Conservation (phyloP, 2,329 filamentous ascomycete genomes). For the Calycina herbarum region DNA sequence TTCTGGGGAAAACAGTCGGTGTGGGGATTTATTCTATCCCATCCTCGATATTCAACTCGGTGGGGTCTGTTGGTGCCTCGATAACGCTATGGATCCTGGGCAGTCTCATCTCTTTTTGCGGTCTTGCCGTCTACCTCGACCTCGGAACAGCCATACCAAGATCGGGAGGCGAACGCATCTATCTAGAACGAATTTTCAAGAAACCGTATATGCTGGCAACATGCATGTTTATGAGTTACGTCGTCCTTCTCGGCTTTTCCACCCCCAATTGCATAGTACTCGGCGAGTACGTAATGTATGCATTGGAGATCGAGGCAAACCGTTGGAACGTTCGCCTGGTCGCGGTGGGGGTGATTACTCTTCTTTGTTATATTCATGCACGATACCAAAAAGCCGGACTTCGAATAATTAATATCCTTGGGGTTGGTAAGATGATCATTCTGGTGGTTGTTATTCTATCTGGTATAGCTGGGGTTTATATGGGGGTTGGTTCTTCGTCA, state of each 20-base stretch:
- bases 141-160: constrained; percentile 47
- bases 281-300: constrained; percentile 52
- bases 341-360: constrained; percentile 48
- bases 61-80: constrained; percentile 54
- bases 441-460: constrained; percentile 48
- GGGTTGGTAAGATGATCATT: constrained; percentile 50
- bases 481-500: constrained; percentile 36
- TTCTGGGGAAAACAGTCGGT: constrained; percentile 43
- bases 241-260: constrained; percentile 51
- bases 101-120: constrained; percentile 46
- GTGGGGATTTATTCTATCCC: constrained; percentile 55
- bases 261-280: constrained; percentile 54
- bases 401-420: constrained; percentile 49
- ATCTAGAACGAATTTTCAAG: constrained; percentile 53
- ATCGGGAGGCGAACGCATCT: constrained; percentile 53
- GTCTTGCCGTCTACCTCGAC: constrained; percentile 48
- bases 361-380: constrained; percentile 39
- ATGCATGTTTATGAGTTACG: constrained; percentile 53
- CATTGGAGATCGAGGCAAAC: constrained; percentile 42
- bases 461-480: constrained; percentile 41
- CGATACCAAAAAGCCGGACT: constrained; percentile 48
- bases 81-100: constrained; percentile 57
- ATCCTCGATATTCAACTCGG: constrained; percentile 54
- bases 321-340: constrained; percentile 52
- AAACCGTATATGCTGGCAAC: constrained; percentile 53